Conservation (phyloP, 192 early-diverging fungal species). For the Obelidium mucronatum region DNA sequence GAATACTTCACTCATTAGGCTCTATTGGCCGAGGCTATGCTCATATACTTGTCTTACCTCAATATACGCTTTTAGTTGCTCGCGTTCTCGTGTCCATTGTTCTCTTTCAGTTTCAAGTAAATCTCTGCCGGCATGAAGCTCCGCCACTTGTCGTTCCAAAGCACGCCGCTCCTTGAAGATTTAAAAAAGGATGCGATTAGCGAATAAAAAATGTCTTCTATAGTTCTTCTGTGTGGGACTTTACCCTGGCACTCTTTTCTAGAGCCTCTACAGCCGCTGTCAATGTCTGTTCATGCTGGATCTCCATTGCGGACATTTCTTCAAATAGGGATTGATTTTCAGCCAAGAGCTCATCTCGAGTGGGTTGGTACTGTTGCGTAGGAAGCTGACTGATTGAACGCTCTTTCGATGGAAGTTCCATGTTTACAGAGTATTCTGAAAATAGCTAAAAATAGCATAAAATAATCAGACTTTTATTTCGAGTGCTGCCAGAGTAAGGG, state of each 20-base stretch:
- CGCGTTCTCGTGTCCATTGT: neutral
- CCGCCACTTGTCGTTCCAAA: conserved; percentile 15
- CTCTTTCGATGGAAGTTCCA: too few relatives aligned
- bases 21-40: neutral
- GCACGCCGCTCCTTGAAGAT: conserved; percentile 14
- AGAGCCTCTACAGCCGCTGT: conserved; percentile 26
- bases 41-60: conserved; percentile 13
- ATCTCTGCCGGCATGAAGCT: neutral
- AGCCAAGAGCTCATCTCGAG: conserved; percentile 20
- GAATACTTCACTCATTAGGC: neutral
- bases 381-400: too few relatives aligned
- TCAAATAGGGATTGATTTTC: conserved; percentile 31
- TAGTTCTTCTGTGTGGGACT: neutral
- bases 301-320: conserved; percentile 26
- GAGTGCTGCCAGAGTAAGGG: too few relatives aligned
- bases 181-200: neutral
- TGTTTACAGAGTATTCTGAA: too few relatives aligned
- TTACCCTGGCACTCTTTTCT: conserved; percentile 21
- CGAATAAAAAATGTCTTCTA: neutral
- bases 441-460: too few relatives aligned
- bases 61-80: neutral
- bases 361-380: neutral
- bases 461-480: too few relatives aligned
- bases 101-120: conserved; percentile 8
- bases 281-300: conserved; percentile 18